Conservation (phyloP, 2,329 filamentous ascomycete species). For the Arthrobotrys pseudoclavata region DNA sequence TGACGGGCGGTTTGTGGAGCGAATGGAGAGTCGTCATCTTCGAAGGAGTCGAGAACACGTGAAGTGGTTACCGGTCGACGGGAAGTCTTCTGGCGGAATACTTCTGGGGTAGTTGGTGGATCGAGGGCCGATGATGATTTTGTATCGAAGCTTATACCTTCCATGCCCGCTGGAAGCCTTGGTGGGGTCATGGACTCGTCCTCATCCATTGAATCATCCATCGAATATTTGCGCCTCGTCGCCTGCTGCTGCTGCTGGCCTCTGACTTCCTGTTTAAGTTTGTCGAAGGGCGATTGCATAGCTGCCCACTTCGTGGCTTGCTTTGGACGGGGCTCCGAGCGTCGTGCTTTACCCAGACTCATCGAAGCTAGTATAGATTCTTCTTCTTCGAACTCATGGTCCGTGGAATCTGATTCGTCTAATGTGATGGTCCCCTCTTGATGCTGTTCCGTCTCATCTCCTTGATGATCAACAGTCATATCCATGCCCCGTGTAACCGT, state of each 20-base stretch:
- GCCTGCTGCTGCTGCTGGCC: slow-evolving; percentile 60
- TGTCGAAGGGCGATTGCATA: slow-evolving; percentile 82
- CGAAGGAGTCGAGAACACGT: slow-evolving; percentile 46
- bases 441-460: slow-evolving; percentile 28
- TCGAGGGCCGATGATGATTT: slow-evolving; percentile 35
- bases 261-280: slow-evolving; percentile 76
- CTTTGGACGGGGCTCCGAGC: slow-evolving; percentile 60
- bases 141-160: slow-evolving; percentile 36
- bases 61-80: slow-evolving; percentile 12
- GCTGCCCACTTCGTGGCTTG: slow-evolving; percentile 73
- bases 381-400: slow-evolving; percentile 67
- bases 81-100: slow-evolving; percentile 28
- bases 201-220: slow-evolving; percentile 46
- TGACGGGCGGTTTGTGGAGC: slow-evolving; percentile 68
- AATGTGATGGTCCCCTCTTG: slow-evolving; percentile 60
- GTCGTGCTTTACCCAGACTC: slow-evolving; percentile 72
- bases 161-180: slow-evolving; percentile 40
- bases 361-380: slow-evolving; percentile 78
- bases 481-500: slow-evolving; percentile 38
- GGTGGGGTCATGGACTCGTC: slow-evolving; percentile 52
- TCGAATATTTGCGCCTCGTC: slow-evolving; percentile 24
- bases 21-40: slow-evolving; percentile 43
- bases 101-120: slow-evolving; percentile 54
- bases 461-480: slow-evolving; percentile 33
- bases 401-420: slow-evolving; percentile 62